Conservation (phyloP, 495 filamentous ascomycete species). For the Corynascus novoguineensis region DNA sequence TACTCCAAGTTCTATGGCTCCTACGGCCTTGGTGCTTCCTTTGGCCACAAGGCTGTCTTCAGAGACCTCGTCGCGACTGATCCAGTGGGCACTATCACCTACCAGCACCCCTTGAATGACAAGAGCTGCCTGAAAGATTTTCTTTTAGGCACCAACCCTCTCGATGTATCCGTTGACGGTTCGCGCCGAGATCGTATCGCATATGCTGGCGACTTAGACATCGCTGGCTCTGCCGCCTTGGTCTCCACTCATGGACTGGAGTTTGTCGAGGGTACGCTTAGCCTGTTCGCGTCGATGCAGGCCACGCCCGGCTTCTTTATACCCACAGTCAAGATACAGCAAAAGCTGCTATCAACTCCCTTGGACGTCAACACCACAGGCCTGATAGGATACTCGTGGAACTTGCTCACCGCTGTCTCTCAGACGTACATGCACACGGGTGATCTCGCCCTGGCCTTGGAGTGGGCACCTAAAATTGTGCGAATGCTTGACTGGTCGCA, state of each 20-base stretch:
- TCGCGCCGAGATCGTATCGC: background rate
- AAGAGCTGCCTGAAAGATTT: background rate
- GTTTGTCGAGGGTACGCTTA: background rate
- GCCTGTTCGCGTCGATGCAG: background rate
- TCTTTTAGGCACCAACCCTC: background rate
- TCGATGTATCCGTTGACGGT: background rate
- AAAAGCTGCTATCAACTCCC: background rate
- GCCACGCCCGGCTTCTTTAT: background rate
- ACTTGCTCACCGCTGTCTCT: background rate
- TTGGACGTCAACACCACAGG: background rate
- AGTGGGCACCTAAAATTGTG: background rate
- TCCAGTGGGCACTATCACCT: background rate
- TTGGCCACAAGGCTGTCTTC: background rate
- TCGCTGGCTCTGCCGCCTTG: background rate
- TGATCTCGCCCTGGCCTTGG: background rate
- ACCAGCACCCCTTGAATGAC: background rate
- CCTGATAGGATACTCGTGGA: background rate
- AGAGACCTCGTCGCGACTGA: background rate
- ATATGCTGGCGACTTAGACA: background rate
- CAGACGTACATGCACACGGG: slow-evolving; percentile 1
- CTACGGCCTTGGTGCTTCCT: background rate
- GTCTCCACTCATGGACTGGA: background rate
- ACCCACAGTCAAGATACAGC: background rate
- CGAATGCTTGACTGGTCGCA: slow-evolving; percentile 1
- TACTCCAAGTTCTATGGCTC: slow-evolving; percentile 1